These are phyloP conservation scores for Cladosporium phlei DNA, from an alignment of 2,329 filamentous ascomycete genomes.

Conservation along the genomic window DNA sequence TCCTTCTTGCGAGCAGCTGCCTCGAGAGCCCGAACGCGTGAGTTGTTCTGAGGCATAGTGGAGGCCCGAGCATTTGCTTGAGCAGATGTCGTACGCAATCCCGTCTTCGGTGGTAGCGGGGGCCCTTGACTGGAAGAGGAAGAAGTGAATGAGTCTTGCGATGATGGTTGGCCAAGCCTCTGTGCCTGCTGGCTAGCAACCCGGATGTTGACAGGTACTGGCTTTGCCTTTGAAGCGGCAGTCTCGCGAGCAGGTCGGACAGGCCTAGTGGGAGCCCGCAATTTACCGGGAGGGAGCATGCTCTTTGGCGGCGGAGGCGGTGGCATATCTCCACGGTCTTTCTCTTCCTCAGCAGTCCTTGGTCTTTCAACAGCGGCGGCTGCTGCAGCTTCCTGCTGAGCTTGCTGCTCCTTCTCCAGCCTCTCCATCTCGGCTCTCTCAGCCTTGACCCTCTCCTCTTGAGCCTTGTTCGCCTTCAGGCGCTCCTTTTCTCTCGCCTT, in stretches of 20 bases:
- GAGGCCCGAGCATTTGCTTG: slow-evolving; percentile 41
- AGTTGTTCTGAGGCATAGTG: slow-evolving; percentile 47
- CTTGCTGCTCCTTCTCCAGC: slow-evolving; percentile 24
- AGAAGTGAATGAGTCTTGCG: slow-evolving; percentile 21
- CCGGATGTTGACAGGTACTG: slow-evolving; percentile 66
- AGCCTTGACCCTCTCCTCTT: slow-evolving; percentile 40
- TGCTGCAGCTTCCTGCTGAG: slow-evolving; percentile 34
- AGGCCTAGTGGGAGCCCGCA: slow-evolving; percentile 32
- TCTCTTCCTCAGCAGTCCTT: slow-evolving; percentile 25
- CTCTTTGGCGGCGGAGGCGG: slow-evolving; percentile 56
- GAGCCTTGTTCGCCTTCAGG: slow-evolving; percentile 59
- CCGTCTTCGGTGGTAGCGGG: slow-evolving; percentile 52
- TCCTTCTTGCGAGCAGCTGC: slow-evolving; percentile 78
- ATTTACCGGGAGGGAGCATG: slow-evolving; percentile 36
- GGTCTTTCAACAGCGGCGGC: slow-evolving; percentile 27
- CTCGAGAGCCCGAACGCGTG: slow-evolving; percentile 54
- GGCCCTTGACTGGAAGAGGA: slow-evolving; percentile 31
- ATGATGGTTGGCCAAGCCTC: slow-evolving; percentile 28
- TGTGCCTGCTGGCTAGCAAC: slow-evolving; percentile 51
- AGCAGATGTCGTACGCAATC: slow-evolving; percentile 62
- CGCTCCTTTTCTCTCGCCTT: slow-evolving; percentile 66
- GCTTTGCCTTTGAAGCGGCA: slow-evolving; percentile 54
- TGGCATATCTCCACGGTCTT: slow-evolving; percentile 52
- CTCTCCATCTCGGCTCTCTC: slow-evolving; percentile 21
- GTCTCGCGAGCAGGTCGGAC: slow-evolving; percentile 43